A percentile compares a stretch with the other conserved stretches of the same genome.
phyloP scores from a whole-genome alignment of 2,329 filamentous ascomycete genomes.

The Colletotrichum viniferum region DNA sequence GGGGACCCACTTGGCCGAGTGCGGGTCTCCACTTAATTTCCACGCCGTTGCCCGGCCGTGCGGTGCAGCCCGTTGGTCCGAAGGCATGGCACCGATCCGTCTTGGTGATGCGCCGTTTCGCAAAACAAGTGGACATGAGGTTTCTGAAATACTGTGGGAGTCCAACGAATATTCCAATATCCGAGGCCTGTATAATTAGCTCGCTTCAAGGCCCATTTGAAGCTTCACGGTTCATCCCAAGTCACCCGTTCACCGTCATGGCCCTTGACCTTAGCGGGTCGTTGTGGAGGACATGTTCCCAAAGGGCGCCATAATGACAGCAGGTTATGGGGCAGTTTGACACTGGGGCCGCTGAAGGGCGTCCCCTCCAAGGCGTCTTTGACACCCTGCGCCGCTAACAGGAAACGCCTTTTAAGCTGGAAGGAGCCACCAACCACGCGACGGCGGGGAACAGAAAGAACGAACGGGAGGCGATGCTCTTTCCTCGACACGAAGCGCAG shows the following conservation, averaged over 20 bases:
- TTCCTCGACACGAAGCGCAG: neutral
- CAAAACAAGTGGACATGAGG: neutral
- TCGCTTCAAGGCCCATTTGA: neutral
- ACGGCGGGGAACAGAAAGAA: neutral
- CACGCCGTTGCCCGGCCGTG: neutral
- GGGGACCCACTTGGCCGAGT: neutral
- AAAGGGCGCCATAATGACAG: neutral
- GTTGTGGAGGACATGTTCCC: neutral
- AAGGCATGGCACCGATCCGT: neutral
- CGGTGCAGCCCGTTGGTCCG: neutral
- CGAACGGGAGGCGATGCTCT: neutral
- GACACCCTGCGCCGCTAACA: neutral
- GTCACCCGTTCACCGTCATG: neutral
- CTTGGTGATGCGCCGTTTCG: neutral
- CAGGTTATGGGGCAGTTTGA: neutral
- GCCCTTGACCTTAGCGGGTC: neutral
- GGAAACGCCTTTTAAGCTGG: neutral
- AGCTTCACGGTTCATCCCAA: fast-evolving
- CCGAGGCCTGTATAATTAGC: neutral
- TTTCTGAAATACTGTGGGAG: fast-evolving
- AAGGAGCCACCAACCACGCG: neutral
- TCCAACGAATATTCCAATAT: fast-evolving
- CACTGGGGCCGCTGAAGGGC: neutral
- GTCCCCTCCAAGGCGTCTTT: neutral
- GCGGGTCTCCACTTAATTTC: neutral